Evolutionary conservation across 2,329 filamentous ascomycete genomes (phyloP).

Genomic region (Rhinocladiella mackenziei): DNA sequence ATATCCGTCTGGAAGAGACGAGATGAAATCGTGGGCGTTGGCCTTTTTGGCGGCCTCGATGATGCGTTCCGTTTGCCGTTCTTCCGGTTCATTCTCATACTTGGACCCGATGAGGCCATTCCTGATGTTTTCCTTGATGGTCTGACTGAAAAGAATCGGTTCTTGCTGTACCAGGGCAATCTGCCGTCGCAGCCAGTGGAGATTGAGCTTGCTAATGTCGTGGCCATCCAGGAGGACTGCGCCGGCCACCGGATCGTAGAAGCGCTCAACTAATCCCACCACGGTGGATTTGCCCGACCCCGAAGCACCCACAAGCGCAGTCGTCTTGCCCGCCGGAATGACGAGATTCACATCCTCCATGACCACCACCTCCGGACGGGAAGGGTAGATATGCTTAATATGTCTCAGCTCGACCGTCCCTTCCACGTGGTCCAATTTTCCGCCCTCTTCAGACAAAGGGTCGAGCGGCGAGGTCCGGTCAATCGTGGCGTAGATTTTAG

Average conservation of each 20-base stretch:
- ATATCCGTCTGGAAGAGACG: slow-evolving; percentile 76
- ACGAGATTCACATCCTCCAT: slow-evolving; percentile 77
- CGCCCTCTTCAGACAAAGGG: slow-evolving; percentile 65
- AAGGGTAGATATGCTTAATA: slow-evolving; percentile 92
- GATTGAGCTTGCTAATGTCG: slow-evolving; percentile 75
- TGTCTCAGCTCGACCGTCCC: slow-evolving; percentile 77
- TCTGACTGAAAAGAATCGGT: slow-evolving; percentile 82
- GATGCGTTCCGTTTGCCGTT: slow-evolving; percentile 67
- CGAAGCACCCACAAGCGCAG: slow-evolving; percentile 87
- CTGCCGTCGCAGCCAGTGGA: slow-evolving; percentile 86
- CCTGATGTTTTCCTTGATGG: slow-evolving; percentile 85
- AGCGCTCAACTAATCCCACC: slow-evolving; percentile 86
- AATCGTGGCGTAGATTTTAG: slow-evolving; percentile 92
- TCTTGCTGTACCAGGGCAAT: slow-evolving; percentile 92
- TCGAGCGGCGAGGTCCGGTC: slow-evolving; percentile 83
- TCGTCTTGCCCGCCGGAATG: slow-evolving; percentile 85
- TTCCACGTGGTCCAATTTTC: slow-evolving; percentile 66
- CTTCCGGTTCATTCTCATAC: slow-evolving; percentile 63
- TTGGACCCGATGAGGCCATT: slow-evolving; percentile 83
- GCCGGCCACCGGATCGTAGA: slow-evolving; percentile 85
- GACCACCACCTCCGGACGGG: slow-evolving; percentile 80
- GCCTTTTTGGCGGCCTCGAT: slow-evolving; percentile 81
- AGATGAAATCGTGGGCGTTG: slow-evolving; percentile 91
- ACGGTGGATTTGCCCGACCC: slow-evolving; percentile 95
- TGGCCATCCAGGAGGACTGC: slow-evolving; percentile 75